phyloP scores from a whole-genome alignment of 768 basidiomycete species.

The Mycena epipterygia region DNA sequence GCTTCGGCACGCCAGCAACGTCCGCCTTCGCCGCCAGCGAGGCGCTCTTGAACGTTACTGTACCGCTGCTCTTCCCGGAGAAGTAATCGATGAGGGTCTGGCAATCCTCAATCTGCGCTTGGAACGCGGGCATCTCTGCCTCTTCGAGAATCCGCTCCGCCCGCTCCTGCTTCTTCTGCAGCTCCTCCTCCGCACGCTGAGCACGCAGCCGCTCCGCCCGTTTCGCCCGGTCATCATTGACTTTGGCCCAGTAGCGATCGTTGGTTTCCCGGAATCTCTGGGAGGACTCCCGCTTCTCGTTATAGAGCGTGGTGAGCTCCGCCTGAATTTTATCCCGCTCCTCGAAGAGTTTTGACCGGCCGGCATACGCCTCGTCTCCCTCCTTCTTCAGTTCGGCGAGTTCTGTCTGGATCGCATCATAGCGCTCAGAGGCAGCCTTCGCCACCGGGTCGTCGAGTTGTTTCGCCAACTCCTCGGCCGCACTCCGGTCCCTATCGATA shows the following conservation, averaged over 20 bases:
- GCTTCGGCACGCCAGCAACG: conserved; percentile 78
- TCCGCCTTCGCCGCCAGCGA: conserved; percentile 56
- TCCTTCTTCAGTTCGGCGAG: conserved; percentile 90
- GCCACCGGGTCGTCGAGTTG: conserved; percentile 93
- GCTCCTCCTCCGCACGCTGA: conserved; percentile 83
- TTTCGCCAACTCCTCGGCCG: conserved; percentile 84
- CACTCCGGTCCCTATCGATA: conserved; percentile 83
- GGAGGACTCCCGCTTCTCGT: conserved; percentile 81
- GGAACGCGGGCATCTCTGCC: conserved; percentile 91
- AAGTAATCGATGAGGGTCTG: conserved; percentile 91
- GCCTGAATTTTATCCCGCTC: conserved; percentile 84
- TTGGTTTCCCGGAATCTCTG: conserved; percentile 84
- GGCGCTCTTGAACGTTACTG: conserved; percentile 58
- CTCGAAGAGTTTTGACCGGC: conserved; percentile 85
- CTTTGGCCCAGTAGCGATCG: conserved; percentile 85
- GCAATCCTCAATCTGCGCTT: conserved; percentile 95
- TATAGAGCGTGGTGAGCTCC: conserved; percentile 78
- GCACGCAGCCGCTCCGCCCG: conserved; percentile 83
- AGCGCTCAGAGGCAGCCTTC: conserved; percentile 85
- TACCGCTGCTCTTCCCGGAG: conserved; percentile 71
- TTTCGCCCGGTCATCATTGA: conserved; percentile 89
- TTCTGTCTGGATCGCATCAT: conserved; percentile 85
- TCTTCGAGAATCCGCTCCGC: conserved; percentile 90
- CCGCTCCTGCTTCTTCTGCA: conserved; percentile 83
- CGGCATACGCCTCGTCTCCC: conserved; percentile 86